phyloP scores from a whole-genome alignment of 257 asterid species.

The Rauvolfia tetraphylla region DNA sequence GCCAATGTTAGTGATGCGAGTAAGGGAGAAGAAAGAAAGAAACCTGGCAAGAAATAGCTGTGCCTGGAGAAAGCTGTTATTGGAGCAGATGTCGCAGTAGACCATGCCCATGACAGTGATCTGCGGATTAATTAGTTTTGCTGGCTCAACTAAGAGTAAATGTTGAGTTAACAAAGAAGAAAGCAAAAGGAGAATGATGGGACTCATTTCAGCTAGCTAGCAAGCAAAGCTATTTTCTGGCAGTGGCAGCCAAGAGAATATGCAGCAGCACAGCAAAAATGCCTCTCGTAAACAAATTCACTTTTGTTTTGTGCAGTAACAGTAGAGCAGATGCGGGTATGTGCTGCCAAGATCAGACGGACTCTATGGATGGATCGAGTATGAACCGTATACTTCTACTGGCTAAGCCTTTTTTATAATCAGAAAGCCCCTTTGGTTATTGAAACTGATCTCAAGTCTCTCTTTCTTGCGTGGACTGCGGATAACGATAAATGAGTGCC shows the following conservation, averaged over 20 bases:
- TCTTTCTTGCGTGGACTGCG: neutral
- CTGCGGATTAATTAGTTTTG: constrained; percentile 42
- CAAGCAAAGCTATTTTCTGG: neutral
- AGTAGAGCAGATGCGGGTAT: neutral
- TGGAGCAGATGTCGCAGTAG: constrained; percentile 89
- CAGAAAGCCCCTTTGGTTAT: too few relatives aligned
- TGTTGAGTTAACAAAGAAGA: constrained; percentile 25
- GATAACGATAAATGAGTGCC: constrained; percentile 2
- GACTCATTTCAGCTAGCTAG: constrained; percentile 31
- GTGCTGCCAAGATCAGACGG: neutral
- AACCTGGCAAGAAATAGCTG: constrained; percentile 95
- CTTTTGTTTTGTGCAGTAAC: neutral
- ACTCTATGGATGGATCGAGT: neutral
- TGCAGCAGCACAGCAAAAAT: neutral
- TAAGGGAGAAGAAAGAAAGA: too few relatives aligned
- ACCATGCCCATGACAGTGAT: constrained; percentile 98
- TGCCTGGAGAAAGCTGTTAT: constrained; percentile 83
- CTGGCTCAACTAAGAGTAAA: constrained; percentile 34
- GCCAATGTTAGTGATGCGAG: too few relatives aligned
- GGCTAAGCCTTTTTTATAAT: neutral
- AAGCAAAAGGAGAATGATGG: constrained; percentile 23
- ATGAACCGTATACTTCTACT: neutral
- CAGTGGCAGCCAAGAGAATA: constrained; percentile 7
- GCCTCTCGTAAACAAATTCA: neutral
- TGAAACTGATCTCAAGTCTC: neutral